phyloP scores from a whole-genome alignment of 352 stramenopile genomes.

The Blastocystis sp. region DNA sequence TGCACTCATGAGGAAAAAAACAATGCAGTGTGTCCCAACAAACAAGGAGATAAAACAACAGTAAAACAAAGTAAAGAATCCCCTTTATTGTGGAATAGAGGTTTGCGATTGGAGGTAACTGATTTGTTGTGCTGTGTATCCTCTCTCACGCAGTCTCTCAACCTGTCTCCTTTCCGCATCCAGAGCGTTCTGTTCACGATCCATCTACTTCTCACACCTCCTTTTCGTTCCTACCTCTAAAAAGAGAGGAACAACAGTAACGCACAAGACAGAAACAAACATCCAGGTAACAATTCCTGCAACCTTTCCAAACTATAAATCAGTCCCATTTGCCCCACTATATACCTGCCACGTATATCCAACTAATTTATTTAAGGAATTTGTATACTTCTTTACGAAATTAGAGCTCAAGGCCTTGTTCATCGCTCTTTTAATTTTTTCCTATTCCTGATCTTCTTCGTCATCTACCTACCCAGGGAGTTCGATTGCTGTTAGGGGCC shows the following conservation, averaged over 20 bases:
- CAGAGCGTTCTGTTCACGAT: background rate
- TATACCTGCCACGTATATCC: background rate
- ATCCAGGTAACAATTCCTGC: background rate
- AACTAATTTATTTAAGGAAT: conserved; percentile 19
- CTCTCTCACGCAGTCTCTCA: background rate
- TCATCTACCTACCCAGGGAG: background rate
- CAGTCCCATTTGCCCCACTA: too few species aligned
- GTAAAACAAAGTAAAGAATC: background rate
- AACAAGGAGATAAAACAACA: background rate
- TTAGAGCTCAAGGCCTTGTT: conserved; percentile 40
- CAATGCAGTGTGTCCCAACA: background rate
- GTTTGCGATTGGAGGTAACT: background rate
- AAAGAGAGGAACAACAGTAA: conserved; percentile 19
- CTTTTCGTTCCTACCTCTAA: background rate
- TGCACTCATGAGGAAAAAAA: background rate
- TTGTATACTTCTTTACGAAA: background rate
- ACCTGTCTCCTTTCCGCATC: conserved; percentile 24
- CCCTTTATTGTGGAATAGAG: background rate
- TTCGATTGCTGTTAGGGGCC: background rate
- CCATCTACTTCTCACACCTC: background rate
- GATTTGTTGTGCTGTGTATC: conserved; percentile 21
- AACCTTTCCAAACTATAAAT: conserved; percentile 23
- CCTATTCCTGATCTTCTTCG: background rate
- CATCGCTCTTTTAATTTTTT: conserved; percentile 40
- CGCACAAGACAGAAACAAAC: background rate